Conservation (phyloP, 495 filamentous ascomycete species). For the Trichoderma erinaceum region DNA sequence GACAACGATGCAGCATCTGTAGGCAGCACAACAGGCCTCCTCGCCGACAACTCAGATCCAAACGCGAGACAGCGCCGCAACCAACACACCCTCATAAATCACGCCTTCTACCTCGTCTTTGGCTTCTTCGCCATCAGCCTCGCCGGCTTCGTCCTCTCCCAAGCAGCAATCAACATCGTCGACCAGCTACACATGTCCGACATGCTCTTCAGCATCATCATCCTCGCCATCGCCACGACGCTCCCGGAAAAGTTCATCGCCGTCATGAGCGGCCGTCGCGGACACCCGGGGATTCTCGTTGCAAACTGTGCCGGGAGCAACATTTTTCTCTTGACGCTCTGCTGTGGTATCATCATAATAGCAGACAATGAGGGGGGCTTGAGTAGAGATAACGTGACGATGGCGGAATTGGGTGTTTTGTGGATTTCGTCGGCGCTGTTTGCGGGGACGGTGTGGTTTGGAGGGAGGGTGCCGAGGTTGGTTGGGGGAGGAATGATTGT, state of each 20-base stretch:
- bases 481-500: background rate
- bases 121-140: constrained; percentile 44
- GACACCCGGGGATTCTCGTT: constrained; percentile 45
- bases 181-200: constrained; percentile 38
- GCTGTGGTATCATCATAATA: constrained; percentile 35
- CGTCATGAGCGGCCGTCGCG: constrained; percentile 38
- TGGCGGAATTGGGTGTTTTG: background rate
- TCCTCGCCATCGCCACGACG: constrained; percentile 52
- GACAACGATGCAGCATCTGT: background rate
- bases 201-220: constrained; percentile 45
- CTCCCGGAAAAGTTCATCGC: constrained; percentile 52
- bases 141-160: constrained; percentile 43
- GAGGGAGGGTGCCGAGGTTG: background rate
- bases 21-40: background rate
- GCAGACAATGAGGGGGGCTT: background rate
- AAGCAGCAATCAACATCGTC: constrained; percentile 34
- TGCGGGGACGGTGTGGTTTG: background rate
- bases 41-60: background rate
- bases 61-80: background rate
- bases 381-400: background rate
- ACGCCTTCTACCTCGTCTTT: constrained; percentile 41
- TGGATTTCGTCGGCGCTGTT: background rate
- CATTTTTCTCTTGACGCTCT: constrained; percentile 49
- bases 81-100: constrained; percentile 11
- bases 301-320: constrained; percentile 52